Evolutionary conservation across 441 rosid species (phyloP).

Genomic region (Corymbia citriodora): DNA sequence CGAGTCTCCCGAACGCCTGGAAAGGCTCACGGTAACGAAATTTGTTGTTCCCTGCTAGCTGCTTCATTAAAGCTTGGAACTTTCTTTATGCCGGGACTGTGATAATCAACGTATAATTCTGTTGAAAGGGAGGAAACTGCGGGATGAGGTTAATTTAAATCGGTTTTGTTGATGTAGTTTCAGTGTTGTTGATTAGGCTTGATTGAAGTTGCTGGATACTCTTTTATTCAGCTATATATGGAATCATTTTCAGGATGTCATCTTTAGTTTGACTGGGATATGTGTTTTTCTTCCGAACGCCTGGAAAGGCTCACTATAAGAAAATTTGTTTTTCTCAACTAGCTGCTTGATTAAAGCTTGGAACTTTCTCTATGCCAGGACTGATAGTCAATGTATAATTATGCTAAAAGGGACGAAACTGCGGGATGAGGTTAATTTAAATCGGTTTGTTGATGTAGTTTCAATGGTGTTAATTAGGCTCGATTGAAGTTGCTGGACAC

Average conservation of each 20-base stretch:
- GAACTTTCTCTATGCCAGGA: not conserved
- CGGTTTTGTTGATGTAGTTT: not conserved
- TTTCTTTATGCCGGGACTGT: not conserved
- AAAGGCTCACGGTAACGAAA: constrained; percentile 56
- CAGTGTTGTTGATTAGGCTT: not conserved
- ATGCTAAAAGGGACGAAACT: not conserved
- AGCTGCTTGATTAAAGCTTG: not conserved
- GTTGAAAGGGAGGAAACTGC: not conserved
- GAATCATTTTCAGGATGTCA: not conserved
- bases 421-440: not conserved
- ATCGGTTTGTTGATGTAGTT: not conserved
- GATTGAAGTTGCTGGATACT: not conserved
- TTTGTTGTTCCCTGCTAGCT: not conserved
- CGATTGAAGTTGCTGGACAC: not conserved
- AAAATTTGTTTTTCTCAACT: not conserved
- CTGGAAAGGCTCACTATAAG: constrained; percentile 56
- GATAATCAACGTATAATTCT: not conserved
- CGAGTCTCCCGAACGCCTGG: constrained; percentile 6
- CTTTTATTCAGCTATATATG: not conserved
- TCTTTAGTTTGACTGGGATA: not conserved
- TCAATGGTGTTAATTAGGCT: not conserved
- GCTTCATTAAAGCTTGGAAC: not conserved
- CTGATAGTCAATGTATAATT: not conserved
- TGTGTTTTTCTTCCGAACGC: not conserved
- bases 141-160: not conserved